Evolutionary conservation across 1,139 yeast species (phyloP), one percentile per base, ranked within the genome.

Genomic region (Geotrichum candidum): DNA sequence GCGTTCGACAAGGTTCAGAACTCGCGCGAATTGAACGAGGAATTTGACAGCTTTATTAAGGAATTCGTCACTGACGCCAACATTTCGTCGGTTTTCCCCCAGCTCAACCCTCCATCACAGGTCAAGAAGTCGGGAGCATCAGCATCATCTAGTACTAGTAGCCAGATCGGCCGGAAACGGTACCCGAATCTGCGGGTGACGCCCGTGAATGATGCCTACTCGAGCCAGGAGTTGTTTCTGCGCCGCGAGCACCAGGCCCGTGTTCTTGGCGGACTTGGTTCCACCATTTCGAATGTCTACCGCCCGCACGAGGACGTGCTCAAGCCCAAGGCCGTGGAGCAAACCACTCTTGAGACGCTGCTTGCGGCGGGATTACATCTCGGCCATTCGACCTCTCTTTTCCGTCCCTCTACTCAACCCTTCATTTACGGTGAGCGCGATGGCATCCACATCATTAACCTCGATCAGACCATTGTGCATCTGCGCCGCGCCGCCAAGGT

Each of bases 291-390:
- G 48, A 78, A 85, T 63, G 84, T 88, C 10, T 90, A 89, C 72
- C 76, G 77, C 60, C 96, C 97, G 27, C 85, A 87, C 70, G 79
- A 81, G 66, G 89, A 88, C 65, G 79, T 86, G 35, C 78, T 79
- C 60, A 74, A 77, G 29, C 96, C 97, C 15, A 78, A 80, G 45
- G 71, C 80, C 41, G 78, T 84, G 29, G 76, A 81, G 41, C 84
- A 87, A 63, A 73, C 88, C 13, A 80, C 94, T 1, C 77, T 90
- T 45, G 78, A 89, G 33, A 84, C 85, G 63, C 80, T 92, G 60
- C 74, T 92, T 75, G 96, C 97, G 4, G 90, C 98, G 0, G 98
- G 97, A 54, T 94, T 94, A 59, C 99, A 94, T 74, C 78, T 94
- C 68, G 99, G 99, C 35, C 97, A 94, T 70, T 83, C 96, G 4